phyloP scores from a whole-genome alignment of 225 moss, liverwort and hornwort genomes.

The Sphagnum contortum region DNA sequence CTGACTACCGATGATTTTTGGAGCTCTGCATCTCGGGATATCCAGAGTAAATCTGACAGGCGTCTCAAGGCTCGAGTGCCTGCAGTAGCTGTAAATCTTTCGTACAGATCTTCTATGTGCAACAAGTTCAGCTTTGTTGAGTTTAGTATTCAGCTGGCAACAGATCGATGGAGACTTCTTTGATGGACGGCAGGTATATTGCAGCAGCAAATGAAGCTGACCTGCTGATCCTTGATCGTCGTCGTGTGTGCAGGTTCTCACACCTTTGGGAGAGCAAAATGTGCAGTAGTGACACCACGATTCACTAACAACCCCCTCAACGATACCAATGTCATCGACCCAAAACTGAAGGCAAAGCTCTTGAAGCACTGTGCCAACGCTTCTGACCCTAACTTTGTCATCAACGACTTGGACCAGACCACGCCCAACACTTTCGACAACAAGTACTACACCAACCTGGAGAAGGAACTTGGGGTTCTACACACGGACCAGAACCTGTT shows the following conservation, averaged over 20 bases:
- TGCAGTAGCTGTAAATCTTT: no score
- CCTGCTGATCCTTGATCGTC: background rate
- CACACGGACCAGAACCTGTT: conserved; percentile 27
- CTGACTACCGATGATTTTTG: no score
- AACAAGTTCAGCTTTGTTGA: no score
- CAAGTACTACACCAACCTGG: conserved; percentile 50
- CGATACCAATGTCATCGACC: background rate
- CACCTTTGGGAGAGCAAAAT: conserved; percentile 59
- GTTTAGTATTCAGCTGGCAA: no score
- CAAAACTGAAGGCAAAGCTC: conserved; percentile 1
- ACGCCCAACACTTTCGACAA: conserved; percentile 41
- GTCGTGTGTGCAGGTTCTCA: conserved; percentile 49
- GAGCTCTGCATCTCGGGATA: no score
- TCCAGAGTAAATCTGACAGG: no score
- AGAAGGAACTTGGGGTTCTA: conserved; percentile 12
- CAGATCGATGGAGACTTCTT: no score
- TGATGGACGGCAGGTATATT: no score
- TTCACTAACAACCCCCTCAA: conserved; percentile 8
- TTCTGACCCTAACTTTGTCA: conserved; percentile 4
- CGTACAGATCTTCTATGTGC: no score
- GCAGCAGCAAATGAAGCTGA: no score
- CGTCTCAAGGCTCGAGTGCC: no score
- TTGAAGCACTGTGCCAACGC: conserved; percentile 10
- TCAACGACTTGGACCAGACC: conserved; percentile 19
- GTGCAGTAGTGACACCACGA: conserved; percentile 19